Evolutionary conservation across 2,329 filamentous ascomycete species (phyloP), one percentile per base, ranked within the genome.

Genomic region (Mycosphaerelloides madeirae): DNA sequence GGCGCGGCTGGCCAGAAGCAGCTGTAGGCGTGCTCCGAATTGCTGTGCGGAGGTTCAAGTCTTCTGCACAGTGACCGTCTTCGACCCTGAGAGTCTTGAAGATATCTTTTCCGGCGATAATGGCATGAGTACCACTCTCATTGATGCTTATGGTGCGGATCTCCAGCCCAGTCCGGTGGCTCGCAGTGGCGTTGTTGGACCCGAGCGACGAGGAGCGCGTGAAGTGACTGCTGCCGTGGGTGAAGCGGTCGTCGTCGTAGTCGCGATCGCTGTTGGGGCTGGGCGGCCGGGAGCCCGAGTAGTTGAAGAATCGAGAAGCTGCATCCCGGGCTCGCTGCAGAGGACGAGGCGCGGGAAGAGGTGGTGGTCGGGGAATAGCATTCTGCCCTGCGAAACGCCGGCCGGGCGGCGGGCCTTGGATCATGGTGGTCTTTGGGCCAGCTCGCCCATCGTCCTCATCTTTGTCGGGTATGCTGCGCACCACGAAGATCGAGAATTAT

Each of bases 121-220:
- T 71, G 41, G 79, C 80, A 69, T 82, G 80, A 47, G 78, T 82
- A 46, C 75, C 71, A 44, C 75, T 71, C 31, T 79, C 77, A 49
- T 81, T 83, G 63, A 81, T 77, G 62, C 83, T 79, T 41, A 84
- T 68, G 29, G 80, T 77, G 33, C 76, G 67, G 56, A 84, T 82
- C 50, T 79, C 75, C 41, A 83, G 74, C 35, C 79, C 79, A n/a
- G 80, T 83, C 55, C 75, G 77, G 63, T 83, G 78, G 57, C 73
- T 77, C 46, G 79, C 71, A 48, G 74, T 77, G 52, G 79, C 73
- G 54, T 79, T 76, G 42, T 63, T 57, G n/a, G 57, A 53, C 33
- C 61, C 51, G 11, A 64, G 54, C 7, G 50, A 52, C 6, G 58
- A 55, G 11, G 50, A 53, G 28, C 59, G 29, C 32, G 48, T 50